Conservation (phyloP, 2,329 filamentous ascomycete genomes). For the Hypoxylon sp. region DNA sequence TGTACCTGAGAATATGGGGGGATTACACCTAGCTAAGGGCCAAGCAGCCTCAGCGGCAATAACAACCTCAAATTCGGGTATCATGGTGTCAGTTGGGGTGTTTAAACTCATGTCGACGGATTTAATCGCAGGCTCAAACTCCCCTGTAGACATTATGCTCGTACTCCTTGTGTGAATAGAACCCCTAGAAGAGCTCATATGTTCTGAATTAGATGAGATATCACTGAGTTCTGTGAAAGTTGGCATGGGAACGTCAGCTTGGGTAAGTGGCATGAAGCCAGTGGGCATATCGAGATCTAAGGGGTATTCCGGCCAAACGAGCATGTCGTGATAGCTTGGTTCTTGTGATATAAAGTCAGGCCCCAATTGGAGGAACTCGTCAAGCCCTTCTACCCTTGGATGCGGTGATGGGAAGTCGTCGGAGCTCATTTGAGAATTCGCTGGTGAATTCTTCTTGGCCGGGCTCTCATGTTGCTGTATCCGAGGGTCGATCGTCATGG, state of each 20-base stretch:
- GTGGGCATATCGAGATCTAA: constrained; percentile 62
- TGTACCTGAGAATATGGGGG: constrained; percentile 59
- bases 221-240: constrained; percentile 60
- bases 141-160: constrained; percentile 62
- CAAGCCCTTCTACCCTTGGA: constrained; percentile 56
- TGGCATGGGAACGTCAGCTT: constrained; percentile 56
- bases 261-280: constrained; percentile 53
- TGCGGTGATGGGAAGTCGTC: constrained; percentile 58
- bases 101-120: constrained; percentile 52
- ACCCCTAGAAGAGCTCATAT: constrained; percentile 60
- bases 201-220: constrained; percentile 60
- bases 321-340: constrained; percentile 60
- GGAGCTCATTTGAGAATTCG: constrained; percentile 55
- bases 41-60: constrained; percentile 65
- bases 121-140: constrained; percentile 57
- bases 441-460: constrained; percentile 53
- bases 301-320: constrained; percentile 62
- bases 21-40: constrained; percentile 67
- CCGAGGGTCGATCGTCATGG: constrained; percentile 53
- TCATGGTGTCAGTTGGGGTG: constrained; percentile 51
- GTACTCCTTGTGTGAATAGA: constrained; percentile 64
- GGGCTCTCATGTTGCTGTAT: constrained; percentile 51
- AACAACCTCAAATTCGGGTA: constrained; percentile 63
- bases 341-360: constrained; percentile 57
- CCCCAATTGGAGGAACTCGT: constrained; percentile 61